Evolutionary conservation across 805 yeast species (phyloP).

Genomic region (Metschnikowia proteae): DNA sequence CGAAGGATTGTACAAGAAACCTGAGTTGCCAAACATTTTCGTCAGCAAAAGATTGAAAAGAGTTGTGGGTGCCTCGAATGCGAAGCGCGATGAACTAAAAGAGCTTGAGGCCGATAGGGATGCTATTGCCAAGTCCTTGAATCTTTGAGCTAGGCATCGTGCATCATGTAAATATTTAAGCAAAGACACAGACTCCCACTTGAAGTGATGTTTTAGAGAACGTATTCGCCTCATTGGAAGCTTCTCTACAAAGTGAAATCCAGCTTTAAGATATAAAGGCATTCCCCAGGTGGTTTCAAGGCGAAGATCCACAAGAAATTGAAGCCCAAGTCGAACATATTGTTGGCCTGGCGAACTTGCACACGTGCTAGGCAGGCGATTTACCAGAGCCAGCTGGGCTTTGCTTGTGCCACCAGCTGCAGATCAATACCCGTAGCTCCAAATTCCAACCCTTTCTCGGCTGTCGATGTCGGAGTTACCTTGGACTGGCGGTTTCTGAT

Average conservation of each 20-base stretch:
- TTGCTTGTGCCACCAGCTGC: not conserved
- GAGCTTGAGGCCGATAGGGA: constrained; percentile 27
- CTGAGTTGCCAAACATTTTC: constrained; percentile 37
- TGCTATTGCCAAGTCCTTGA: constrained; percentile 29
- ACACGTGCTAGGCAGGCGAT: not conserved
- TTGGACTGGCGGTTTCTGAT: not conserved
- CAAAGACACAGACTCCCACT: not conserved
- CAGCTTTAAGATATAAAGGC: not conserved
- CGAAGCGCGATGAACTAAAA: constrained; percentile 19
- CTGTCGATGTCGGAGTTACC: not conserved
- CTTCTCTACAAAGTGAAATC: not conserved
- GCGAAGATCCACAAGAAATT: not conserved
- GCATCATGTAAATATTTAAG: not conserved
- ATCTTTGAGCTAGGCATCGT: constrained; percentile 18
- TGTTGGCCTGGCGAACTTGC: not conserved
- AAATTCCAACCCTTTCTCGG: not conserved
- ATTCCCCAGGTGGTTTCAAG: not conserved
- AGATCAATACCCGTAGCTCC: not conserved
- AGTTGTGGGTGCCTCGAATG: constrained; percentile 21
- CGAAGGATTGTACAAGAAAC: constrained; percentile 61
- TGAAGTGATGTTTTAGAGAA: not conserved
- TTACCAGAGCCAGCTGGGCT: constrained; percentile 4
- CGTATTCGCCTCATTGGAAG: not conserved
- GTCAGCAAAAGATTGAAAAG: constrained; percentile 27
- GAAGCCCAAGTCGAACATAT: not conserved